Conservation (phyloP, 2,329 filamentous ascomycete species). For the Paraphaeosphaeria minitans region DNA sequence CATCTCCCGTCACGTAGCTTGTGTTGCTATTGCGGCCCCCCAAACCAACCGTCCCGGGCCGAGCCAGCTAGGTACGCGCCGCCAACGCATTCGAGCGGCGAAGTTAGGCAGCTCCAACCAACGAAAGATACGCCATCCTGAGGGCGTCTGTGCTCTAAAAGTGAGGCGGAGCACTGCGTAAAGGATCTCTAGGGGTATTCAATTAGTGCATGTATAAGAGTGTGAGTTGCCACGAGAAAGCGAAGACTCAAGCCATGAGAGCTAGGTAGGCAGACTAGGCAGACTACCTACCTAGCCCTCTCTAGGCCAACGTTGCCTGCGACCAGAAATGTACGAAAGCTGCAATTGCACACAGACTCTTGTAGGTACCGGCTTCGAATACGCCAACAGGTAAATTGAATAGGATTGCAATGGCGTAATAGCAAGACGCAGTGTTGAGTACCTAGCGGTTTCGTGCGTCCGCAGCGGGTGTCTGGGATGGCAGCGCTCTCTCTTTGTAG, state of each 20-base stretch:
- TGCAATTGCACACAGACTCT: no score
- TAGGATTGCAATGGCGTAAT: no score
- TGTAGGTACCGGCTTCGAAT: no score
- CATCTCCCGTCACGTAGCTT: not conserved
- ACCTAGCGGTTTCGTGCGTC: no score
- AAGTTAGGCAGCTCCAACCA: not conserved
- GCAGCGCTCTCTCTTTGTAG: no score
- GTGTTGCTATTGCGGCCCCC: not conserved
- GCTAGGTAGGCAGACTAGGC: no score
- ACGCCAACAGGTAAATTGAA: no score
- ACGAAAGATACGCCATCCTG: not conserved
- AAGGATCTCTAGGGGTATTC: not conserved
- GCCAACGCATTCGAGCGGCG: not conserved
- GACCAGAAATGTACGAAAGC: not conserved
- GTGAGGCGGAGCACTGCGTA: not conserved
- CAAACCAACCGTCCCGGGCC: not conserved
- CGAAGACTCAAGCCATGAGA: not conserved
- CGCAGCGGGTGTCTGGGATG: no score
- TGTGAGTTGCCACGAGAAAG: not conserved
- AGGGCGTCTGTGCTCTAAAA: not conserved
- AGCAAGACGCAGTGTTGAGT: no score
- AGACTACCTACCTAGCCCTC: no score
- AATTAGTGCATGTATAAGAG: not conserved
- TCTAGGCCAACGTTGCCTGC: not conserved
- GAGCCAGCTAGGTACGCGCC: slow-evolving; percentile 4